Evolutionary conservation across 2,329 filamentous ascomycete genomes (phyloP).

Genomic region (Aspergillus neotritici): DNA sequence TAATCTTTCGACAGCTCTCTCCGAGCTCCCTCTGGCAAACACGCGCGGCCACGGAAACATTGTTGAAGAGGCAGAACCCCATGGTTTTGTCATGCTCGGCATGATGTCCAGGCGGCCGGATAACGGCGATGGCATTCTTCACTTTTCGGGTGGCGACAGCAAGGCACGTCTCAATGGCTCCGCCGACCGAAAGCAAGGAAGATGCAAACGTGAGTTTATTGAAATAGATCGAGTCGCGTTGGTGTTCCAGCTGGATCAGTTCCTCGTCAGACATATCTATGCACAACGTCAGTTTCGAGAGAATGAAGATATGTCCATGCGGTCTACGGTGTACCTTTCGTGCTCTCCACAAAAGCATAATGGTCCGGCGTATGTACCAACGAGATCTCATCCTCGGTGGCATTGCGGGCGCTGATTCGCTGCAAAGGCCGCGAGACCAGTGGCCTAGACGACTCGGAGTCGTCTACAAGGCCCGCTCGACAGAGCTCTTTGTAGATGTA

Average conservation of each 20-base stretch:
- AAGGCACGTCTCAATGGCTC: slow-evolving; percentile 91
- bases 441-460: slow-evolving; percentile 47
- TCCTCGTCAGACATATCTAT: slow-evolving; percentile 53
- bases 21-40: slow-evolving; percentile 80
- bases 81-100: slow-evolving; percentile 80
- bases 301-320: not conserved
- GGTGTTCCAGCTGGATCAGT: slow-evolving; percentile 63
- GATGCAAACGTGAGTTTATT: slow-evolving; percentile 76
- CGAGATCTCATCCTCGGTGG: slow-evolving; percentile 72
- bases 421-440: slow-evolving; percentile 52
- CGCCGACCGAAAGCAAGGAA: slow-evolving; percentile 77
- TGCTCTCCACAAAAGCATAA: slow-evolving; percentile 67
- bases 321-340: slow-evolving; percentile 36
- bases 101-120: slow-evolving; percentile 91
- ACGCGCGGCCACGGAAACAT: slow-evolving; percentile 86
- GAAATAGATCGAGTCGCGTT: slow-evolving; percentile 74
- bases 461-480: slow-evolving; percentile 69
- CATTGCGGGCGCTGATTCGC: slow-evolving; percentile 71
- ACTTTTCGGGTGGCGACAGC: slow-evolving; percentile 77
- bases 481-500: slow-evolving; percentile 89
- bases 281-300: slow-evolving; percentile 16
- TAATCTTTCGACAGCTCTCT: slow-evolving; percentile 73
- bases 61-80: slow-evolving; percentile 98
- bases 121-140: slow-evolving; percentile 93
- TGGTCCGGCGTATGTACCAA: slow-evolving; percentile 73